phyloP scores from a whole-genome alignment of 768 basidiomycete genomes.

The Asterophora parasitica region DNA sequence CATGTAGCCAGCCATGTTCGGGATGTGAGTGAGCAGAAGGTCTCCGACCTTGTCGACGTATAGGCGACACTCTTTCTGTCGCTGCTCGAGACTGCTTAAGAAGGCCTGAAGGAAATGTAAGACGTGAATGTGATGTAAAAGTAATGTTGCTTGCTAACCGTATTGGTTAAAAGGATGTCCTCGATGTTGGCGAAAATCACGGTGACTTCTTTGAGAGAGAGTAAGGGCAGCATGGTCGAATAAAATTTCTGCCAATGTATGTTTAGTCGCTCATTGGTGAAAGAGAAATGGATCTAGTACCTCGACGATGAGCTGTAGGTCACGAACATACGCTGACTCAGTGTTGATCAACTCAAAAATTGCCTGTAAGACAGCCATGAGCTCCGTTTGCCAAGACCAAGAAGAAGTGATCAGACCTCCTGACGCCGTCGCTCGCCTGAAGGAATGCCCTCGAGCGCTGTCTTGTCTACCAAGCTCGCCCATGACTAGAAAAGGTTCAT shows the following conservation, averaged over 20 bases:
- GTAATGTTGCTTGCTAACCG: conserved; percentile 42
- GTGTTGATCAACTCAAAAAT: conserved; percentile 95
- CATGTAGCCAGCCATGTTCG: conserved; percentile 77
- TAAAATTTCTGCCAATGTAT: conserved; percentile 66
- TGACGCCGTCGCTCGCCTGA: conserved; percentile 78
- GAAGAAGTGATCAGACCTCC: conserved; percentile 47
- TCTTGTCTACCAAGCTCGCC: conserved; percentile 87
- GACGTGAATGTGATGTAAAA: neutral
- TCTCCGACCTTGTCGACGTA: conserved; percentile 90
- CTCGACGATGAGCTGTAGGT: conserved; percentile 89
- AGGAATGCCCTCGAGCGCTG: conserved; percentile 78
- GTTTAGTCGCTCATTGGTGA: too few species aligned
- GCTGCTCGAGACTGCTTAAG: conserved; percentile 82
- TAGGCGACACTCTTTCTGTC: conserved; percentile 87
- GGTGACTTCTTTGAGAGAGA: conserved; percentile 72
- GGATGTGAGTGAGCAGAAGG: conserved; percentile 68
- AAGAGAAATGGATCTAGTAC: conserved; percentile 32
- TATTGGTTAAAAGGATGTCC: conserved; percentile 86
- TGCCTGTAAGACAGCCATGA: conserved; percentile 38
- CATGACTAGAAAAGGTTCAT: conserved; percentile 54
- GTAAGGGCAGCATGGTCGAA: conserved; percentile 62
- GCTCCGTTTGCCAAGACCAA: neutral
- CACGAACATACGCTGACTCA: conserved; percentile 85
- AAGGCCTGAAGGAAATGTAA: conserved; percentile 49
- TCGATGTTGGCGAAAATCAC: conserved; percentile 93